phyloP scores from a whole-genome alignment of 805 yeast genomes.

The Pichia sporocuriosa region DNA sequence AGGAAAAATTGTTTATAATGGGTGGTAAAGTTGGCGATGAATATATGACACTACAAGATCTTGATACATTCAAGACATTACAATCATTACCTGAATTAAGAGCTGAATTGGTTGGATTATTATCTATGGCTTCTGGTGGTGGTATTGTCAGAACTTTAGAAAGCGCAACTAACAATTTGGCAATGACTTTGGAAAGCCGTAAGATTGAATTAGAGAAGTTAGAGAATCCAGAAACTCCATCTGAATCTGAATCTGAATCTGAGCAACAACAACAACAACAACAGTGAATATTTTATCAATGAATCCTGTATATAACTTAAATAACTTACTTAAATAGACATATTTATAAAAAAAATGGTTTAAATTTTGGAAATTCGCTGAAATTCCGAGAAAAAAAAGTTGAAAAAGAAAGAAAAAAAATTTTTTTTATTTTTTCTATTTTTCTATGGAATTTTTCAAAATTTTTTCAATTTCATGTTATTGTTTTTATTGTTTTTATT shows the following conservation, averaged over 20 bases:
- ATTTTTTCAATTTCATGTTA: no score
- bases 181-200: slow-evolving; percentile 68
- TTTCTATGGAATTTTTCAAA: no score
- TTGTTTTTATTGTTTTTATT: no score
- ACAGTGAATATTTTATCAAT: no score
- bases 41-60: slow-evolving; percentile 43
- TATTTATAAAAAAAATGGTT: no score
- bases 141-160: slow-evolving; percentile 80
- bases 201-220: slow-evolving; percentile 24
- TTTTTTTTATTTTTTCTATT: no score
- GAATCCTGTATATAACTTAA: no score
- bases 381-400: no score
- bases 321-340: background rate
- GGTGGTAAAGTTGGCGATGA: slow-evolving; percentile 78
- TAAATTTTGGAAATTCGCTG: no score
- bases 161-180: slow-evolving; percentile 57
- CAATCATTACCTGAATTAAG: slow-evolving; percentile 69
- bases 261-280: background rate
- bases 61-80: slow-evolving; percentile 62
- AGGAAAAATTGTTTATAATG: slow-evolving; percentile 69
- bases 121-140: slow-evolving; percentile 82
- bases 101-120: slow-evolving; percentile 73
- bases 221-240: background rate
- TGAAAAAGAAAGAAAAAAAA: no score
- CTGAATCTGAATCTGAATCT: background rate